Percentiles rank a stretch among this genome's conserved stretches.
Evolutionary conservation across 108 stramenopile genomes (phyloP).

Genomic region (Bacterosira constricta): DNA sequence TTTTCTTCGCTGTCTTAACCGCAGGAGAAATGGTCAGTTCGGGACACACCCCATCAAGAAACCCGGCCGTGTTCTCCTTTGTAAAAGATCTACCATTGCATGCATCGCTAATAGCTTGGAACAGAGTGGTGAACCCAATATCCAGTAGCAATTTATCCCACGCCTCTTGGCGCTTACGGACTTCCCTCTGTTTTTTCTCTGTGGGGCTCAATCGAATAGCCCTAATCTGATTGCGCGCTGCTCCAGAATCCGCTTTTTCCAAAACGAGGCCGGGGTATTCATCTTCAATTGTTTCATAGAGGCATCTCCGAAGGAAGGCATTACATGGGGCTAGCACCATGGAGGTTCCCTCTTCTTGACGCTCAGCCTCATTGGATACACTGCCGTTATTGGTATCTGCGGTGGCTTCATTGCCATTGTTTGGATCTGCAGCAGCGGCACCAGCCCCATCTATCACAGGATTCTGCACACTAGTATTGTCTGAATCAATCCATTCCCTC

Average conservation of each 20-base stretch:
- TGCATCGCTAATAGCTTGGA: constrained; percentile 70
- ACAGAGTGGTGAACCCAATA: constrained; percentile 78
- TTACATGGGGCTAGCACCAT: constrained; percentile 74
- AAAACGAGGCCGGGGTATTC: constrained; percentile 77
- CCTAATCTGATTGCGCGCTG: constrained; percentile 59
- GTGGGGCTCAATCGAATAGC: constrained; percentile 62
- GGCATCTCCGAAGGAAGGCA: constrained; percentile 75
- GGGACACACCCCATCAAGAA: constrained; percentile 20
- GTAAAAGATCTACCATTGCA: constrained; percentile 55
- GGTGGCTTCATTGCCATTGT: background rate
- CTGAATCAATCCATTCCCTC: constrained; percentile 85
- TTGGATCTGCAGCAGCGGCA: background rate
- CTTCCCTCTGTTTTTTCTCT: constrained; percentile 56
- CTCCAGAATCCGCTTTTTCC: constrained; percentile 42
- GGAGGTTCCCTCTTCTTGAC: constrained; percentile 51
- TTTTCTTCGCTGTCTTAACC: constrained; percentile 21
- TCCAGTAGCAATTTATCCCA: constrained; percentile 62
- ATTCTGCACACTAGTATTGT: constrained; percentile 20
- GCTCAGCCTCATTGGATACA: background rate
- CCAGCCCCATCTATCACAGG: background rate
- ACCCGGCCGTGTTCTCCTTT: constrained; percentile 8
- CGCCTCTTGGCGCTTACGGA: constrained; percentile 54
- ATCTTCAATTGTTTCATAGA: constrained; percentile 77
- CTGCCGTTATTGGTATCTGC: background rate
- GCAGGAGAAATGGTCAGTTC: constrained; percentile 1